Base-by-base conservation (phyloP, 2,329 filamentous ascomycete genomes). In the Fusarium sp. region DNA sequence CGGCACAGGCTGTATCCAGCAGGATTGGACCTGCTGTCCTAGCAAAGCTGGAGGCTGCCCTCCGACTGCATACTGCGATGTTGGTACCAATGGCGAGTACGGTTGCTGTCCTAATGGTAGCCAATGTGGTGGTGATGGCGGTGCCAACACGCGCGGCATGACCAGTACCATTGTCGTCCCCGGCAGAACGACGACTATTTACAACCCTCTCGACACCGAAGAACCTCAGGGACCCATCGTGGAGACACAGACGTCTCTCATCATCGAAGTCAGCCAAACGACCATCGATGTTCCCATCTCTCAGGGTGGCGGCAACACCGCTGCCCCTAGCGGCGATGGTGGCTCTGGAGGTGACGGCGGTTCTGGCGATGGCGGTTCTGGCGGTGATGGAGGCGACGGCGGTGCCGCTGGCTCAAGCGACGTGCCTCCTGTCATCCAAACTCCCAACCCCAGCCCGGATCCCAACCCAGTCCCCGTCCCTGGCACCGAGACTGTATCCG, bases 21-120 rank as follows among this genome's bases (percentile, higher is more conserved):
- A 59, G 3, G 58, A 70, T 6, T 80, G 79, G 71, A 80, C 76
- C 6, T 82, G 81, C 75, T 82, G 81, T 34, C 80, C 81, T 10
- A 76, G 77, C 56, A 20, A 65, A 5, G 43, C 62, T 2, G 79
- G 80, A 10, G 81, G 80, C 1, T 82, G 81, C 30, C 76, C 78
- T 59, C 58, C 72, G 2, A 72, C 59, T 1, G 62, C 71, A 2
- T 73, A 64, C 41, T 82, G 81, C 67, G 62, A 72, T 66, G 69
- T 80, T 4, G 80, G 75, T 16, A 56, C 59, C 45, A 81, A 81
- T 52, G 65, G 70, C 41, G 34, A 77, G 54, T 81, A 79, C 45
- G 76, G 74, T 5, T 83, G 81, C 75, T 83, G 81, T 66, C 76
- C 76, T 14, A 65, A 72, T 6, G 81, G 81, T 1, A 63, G 71